phyloP scores from a whole-genome alignment of 208 protist species.

The Herpetomonas samuelpessoai region DNA sequence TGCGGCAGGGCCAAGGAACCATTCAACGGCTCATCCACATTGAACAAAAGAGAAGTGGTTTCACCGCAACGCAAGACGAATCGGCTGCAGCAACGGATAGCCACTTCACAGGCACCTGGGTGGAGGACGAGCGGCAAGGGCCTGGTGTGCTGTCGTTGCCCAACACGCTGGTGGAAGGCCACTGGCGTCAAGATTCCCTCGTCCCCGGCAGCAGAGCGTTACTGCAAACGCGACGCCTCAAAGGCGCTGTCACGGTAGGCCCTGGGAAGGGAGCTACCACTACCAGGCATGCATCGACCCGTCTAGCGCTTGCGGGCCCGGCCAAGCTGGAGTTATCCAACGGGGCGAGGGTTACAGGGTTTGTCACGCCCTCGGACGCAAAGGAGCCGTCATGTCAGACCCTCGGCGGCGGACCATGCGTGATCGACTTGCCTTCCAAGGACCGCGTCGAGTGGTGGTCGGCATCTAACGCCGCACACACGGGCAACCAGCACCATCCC shows the following conservation, averaged over 20 bases:
- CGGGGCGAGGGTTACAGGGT: background rate
- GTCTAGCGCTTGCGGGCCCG: conserved; percentile 14
- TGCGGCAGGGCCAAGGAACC: background rate
- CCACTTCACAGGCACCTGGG: conserved; percentile 57
- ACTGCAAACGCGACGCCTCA: conserved; percentile 26
- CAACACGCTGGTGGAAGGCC: conserved; percentile 35
- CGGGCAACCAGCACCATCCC: background rate
- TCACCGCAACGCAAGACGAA: conserved; percentile 38
- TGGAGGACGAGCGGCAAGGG: conserved; percentile 43
- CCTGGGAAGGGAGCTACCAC: too few relatives aligned
- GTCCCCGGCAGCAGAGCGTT: conserved; percentile 16
- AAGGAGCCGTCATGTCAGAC: conserved; percentile 16
- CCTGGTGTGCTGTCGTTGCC: conserved; percentile 48
- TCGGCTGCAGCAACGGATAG: background rate
- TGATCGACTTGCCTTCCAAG: conserved; percentile 29
- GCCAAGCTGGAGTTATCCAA: conserved; percentile 18
- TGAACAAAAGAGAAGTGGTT: conserved; percentile 22
- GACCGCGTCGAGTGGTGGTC: conserved; percentile 62
- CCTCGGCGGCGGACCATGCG: background rate
- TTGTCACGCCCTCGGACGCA: conserved; percentile 15
- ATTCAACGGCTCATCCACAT: background rate
- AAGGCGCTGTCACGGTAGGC: conserved; percentile 1
- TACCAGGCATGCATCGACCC: background rate
- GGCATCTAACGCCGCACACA: background rate
- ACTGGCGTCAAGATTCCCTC: conserved; percentile 43